Percentiles rank a stretch among this genome's conserved stretches.
These are phyloP conservation scores for Podospora bellae-mahoneyi DNA, from an alignment of 495 filamentous ascomycete species.

Conservation along the genomic window DNA sequence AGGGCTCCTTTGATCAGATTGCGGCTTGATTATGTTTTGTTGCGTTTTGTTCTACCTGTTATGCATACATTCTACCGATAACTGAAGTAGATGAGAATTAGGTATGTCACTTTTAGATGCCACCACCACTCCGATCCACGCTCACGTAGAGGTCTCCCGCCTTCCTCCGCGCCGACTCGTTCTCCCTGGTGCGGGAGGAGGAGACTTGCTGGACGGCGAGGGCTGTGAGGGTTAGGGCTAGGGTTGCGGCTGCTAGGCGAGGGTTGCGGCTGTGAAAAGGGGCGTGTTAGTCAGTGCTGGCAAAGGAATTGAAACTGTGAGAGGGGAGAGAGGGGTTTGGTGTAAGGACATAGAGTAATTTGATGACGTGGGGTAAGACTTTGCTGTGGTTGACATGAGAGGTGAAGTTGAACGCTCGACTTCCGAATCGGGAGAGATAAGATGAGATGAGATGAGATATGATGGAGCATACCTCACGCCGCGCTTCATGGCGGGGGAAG, in stretches of 20 bases:
- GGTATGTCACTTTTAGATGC: slow-evolving; percentile 28
- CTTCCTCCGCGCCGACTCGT: slow-evolving; percentile 42
- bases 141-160: slow-evolving; percentile 39
- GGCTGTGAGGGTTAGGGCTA: slow-evolving; percentile 30
- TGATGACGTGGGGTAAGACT: no score
- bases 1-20: no score
- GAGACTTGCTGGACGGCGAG: slow-evolving; percentile 37
- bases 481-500: background rate
- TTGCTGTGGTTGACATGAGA: background rate
- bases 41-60: no score
- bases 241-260: slow-evolving; percentile 27
- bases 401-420: no score
- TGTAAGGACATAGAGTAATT: no score
- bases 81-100: background rate
- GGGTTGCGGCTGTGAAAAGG: slow-evolving; percentile 32
- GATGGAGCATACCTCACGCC: background rate
- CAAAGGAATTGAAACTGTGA: no score
- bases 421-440: no score
- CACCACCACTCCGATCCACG: slow-evolving; percentile 49
- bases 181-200: slow-evolving; percentile 30
- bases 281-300: no score
- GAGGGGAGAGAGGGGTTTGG: no score
- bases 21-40: no score
- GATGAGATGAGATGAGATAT: background rate
- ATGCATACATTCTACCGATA: no score